Conservation (phyloP, 2,329 filamentous ascomycete species). For the Alternaria alternata region DNA sequence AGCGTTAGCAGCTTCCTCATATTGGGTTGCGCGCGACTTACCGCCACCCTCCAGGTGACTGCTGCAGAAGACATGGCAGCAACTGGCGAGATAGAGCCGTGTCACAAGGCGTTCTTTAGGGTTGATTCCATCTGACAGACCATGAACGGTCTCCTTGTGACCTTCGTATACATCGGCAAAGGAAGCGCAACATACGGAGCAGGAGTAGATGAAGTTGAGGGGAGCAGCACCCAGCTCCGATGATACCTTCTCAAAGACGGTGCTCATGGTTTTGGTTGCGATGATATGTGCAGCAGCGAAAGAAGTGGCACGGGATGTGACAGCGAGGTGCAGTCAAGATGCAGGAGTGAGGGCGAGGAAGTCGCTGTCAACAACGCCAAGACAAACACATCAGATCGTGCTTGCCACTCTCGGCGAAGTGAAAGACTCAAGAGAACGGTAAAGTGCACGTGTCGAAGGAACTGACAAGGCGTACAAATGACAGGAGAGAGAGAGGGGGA, state of each 20-base stretch:
- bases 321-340: conserved; percentile 8
- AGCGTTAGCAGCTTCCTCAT: conserved; percentile 2
- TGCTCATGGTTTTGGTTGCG: conserved; percentile 20
- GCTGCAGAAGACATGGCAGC: conserved; percentile 59
- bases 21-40: conserved; percentile 34
- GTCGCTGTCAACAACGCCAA: conserved; percentile 28
- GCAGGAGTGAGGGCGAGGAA: conserved; percentile 15
- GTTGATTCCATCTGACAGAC: conserved; percentile 49
- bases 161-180: conserved; percentile 56
- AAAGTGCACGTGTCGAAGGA: background rate
- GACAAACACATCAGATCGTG: conserved; percentile 15
- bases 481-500: background rate
- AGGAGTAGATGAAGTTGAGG: conserved; percentile 59
- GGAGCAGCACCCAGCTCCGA: conserved; percentile 42
- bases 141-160: conserved; percentile 47
- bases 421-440: background rate
- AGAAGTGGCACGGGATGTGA: conserved; percentile 6
- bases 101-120: conserved; percentile 52
- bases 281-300: background rate
- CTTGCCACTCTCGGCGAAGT: conserved; percentile 10
- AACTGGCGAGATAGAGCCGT: conserved; percentile 58
- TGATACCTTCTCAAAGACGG: conserved; percentile 15
- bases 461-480: background rate
- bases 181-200: conserved; percentile 57
- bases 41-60: conserved; percentile 60